Base-by-base conservation (phyloP, 2,329 filamentous ascomycete species). In the Paraphaeosphaeria minitans region DNA sequence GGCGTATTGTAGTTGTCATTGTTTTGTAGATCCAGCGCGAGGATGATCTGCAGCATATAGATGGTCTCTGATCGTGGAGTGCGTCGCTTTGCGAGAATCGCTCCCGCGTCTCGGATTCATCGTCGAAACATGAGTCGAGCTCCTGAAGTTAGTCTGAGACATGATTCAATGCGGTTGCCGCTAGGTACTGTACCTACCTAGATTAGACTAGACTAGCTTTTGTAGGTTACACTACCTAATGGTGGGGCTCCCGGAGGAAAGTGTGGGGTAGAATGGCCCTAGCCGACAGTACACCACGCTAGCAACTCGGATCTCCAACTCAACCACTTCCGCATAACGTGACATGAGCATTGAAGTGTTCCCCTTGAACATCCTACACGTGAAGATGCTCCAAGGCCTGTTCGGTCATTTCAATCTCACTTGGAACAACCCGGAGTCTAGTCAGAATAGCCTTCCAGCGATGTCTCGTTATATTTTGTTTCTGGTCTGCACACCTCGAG, bases 401-500 rank as follows among this genome's bases (percentile, higher is more conserved):
- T 46, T 29, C 13, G 16, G 12, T 13, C 13, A 27, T 3, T 22
- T 37, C 14, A 16, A 12, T 8, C 1, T 22, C 6, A 27, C 4
- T 0, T 19, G 19, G 19, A n/a, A 2, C 12, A 42, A 22, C 21
- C 27, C 27, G 8, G n/a, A 19, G 2, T 47, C 10, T 21, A 24
- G 27, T 8, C 10, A 22, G 9, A 16, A 9, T n/a, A 4, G 9
- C 3, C n/a, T 9, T 37, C 1, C 12, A 13, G 29, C n/a, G 4
- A 42, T 19, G 24, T 31, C 19, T 27, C 5, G 22, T 22, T 5
- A 0, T 33, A n/a, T 63, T 59, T 59, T 8, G 19, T 33, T 27
- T 57, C 47, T 61, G 61, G 60, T 66, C 64, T 65, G 67, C 69
- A 72, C 65, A 71, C 56, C 61, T 59, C 53, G 58, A 60, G 33